These are phyloP conservation scores for Termitomyces eurrhizus DNA, from an alignment of 768 basidiomycete species.

Conservation along the genomic window DNA sequence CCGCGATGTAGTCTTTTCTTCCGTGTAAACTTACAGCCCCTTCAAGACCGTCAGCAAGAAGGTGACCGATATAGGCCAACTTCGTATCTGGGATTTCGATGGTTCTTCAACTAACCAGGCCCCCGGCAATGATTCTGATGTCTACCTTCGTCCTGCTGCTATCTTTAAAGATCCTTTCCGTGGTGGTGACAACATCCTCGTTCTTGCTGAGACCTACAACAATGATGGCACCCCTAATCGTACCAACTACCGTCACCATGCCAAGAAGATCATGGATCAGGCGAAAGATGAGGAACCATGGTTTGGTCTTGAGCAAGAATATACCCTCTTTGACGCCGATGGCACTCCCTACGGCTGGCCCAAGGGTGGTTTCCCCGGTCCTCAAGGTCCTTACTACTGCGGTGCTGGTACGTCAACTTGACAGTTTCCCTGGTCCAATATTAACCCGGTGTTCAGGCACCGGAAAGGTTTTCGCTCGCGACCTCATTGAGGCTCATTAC, in stretches of 20 bases:
- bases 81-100: constrained; percentile 99
- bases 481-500: constrained; percentile 99
- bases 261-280: constrained; percentile 93
- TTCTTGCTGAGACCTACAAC: constrained; percentile 97
- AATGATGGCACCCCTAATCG: constrained; percentile 97
- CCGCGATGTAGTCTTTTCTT: constrained; percentile 12
- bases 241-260: constrained; percentile 93
- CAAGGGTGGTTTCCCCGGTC: constrained; percentile 98
- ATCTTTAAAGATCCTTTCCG: constrained; percentile 99
- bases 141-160: constrained; percentile 95
- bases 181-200: constrained; percentile 95
- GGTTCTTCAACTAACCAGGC: constrained; percentile 98
- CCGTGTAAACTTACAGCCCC: constrained; percentile 7
- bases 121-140: constrained; percentile 92
- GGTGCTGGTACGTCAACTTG: constrained; percentile 74
- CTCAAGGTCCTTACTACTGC: constrained; percentile 99
- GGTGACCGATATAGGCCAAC: constrained; percentile 82
- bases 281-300: constrained; percentile 80
- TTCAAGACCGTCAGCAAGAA: constrained; percentile 80
- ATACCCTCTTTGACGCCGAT: constrained; percentile 94
- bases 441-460: constrained; percentile 51
- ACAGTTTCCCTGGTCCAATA: not conserved
- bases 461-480: constrained; percentile 97
- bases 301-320: constrained; percentile 99
- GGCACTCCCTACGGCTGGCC: constrained; percentile 94